Base-by-base conservation (phyloP, 305 asterid genomes). In the Plantago lanceolata region DNA sequence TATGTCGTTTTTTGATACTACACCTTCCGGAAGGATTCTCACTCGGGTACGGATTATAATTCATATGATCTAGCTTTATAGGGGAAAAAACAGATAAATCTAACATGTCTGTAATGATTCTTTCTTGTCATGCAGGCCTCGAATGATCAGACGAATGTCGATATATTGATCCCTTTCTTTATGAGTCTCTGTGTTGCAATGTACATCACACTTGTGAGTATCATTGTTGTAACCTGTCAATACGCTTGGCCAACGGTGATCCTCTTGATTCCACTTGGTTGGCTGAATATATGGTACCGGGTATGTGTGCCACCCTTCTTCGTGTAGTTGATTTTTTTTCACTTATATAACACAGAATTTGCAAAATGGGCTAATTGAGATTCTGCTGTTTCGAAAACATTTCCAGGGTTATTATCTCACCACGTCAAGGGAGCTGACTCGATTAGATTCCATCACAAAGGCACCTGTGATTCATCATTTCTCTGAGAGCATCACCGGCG, bases 391-490 rank as follows among this genome's bases (percentile, higher is more conserved):
- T 53, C 37, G 8, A 64, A 70, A 35, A 71, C 51, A 18, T 53
- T 69, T 78, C 2, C 83, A 90, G 99, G 97, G 96, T 16, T 94
- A 94, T 73, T 94, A 73, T 71, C 96, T 94, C 59, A 69, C 90
- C 3, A 86, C 97, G 21, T 88, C 99, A 21, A 94, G 99, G 16
- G 99, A 94, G 76, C 29, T 94, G 81, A 90, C 99, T 18, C 85
- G 99, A 61, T 79, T 94, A 0, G 99, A 94, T 59, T 90, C 96
- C 33, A 94, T 93, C 59, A 93, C 99, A 17, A 93, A 93, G 74
- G 99, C 97, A n/a, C 99, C 97, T 0, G 88, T 94, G 48, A 90
- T 94, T 62, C 97, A 84, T 75, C 96, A 88, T 67, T 94, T 94
- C 79, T 94, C 99, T 2, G 99, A 94, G 76, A 88, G 95, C 79